Evolutionary conservation across 331 rosid species (phyloP), one percentile per base, ranked within the genome.

Genomic region (Acacia concinna): DNA sequence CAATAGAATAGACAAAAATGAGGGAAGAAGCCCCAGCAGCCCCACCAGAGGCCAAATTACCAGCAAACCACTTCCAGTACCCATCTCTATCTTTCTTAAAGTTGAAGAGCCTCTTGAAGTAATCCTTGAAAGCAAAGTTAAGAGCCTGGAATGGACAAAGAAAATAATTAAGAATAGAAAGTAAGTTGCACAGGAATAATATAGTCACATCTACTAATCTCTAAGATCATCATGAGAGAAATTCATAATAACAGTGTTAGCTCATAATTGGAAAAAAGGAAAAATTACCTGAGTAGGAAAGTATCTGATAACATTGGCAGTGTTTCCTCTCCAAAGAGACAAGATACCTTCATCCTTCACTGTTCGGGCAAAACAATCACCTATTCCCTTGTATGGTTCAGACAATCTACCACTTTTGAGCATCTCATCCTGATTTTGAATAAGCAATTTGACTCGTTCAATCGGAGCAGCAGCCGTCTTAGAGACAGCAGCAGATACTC

Each of bases 11-110:
- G 76, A 94, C 97, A 82, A 92, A 94, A 49, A 88, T 52, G 76
- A 89, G 95, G 74, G 97, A 90, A 35, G 95, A 90, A 75, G 97
- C 98, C 67, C 98, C 98, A 81, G 97, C 97, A 52, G 93, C 93
- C 30, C 91, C 97, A 84, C 98, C 98, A 67, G 97, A 92, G 34
- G 94, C 98, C 89, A 94, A 63, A 87, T 92, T 94, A 80, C 97
- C 98, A 82, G 98, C 97, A 80, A 94, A 92, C 98, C 98, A 92
- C 86, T 92, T 94, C 97, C 97, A 92, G 83, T 94, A 94, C 71
- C 97, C 95, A 88, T 92, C 98, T 81, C 9, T 89, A 80, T 94
- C 97, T 78, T 94, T 94, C 72, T 92, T 94, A 81, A 92, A 92
- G 86, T 92, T 94, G 81, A 94, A 94, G 77, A 91, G 92, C 82